Evolutionary conservation across 2,329 filamentous ascomycete species (phyloP).

Genomic region (Cordyceps militaris): DNA sequence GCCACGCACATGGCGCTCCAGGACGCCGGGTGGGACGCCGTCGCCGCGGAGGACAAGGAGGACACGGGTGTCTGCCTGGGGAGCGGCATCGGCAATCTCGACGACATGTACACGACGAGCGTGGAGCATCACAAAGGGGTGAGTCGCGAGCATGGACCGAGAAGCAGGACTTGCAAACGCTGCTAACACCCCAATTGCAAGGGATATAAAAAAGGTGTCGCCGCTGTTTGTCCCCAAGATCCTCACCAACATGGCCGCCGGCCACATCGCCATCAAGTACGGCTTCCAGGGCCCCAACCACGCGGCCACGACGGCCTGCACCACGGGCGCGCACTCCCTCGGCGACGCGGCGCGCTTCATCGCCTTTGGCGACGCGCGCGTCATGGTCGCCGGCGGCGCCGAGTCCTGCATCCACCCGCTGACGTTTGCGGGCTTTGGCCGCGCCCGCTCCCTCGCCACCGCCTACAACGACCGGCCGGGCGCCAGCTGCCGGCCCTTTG

Average conservation of each 20-base stretch:
- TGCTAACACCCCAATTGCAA: conserved; percentile 27
- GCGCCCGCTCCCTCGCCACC: conserved; percentile 79
- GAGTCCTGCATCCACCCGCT: conserved; percentile 95
- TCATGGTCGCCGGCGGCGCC: conserved; percentile 93
- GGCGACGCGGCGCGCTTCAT: conserved; percentile 93
- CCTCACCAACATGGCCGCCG: conserved; percentile 89
- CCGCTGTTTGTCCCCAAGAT: conserved; percentile 90
- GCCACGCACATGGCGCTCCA: conserved; percentile 78
- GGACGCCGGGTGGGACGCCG: conserved; percentile 71
- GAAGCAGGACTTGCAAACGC: no score
- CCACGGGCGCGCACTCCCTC: conserved; percentile 89
- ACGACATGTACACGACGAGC: conserved; percentile 82
- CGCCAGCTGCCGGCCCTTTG: conserved; percentile 79
- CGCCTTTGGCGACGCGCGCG: conserved; percentile 80
- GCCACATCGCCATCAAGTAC: conserved; percentile 89
- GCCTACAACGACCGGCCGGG: conserved; percentile 66
- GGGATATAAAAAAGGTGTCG: conserved; percentile 89
- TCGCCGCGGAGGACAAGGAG: conserved; percentile 55
- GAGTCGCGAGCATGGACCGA: conserved; percentile 24
- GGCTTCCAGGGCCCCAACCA: conserved; percentile 90
- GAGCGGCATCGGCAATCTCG: conserved; percentile 90
- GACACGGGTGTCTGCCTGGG: conserved; percentile 85
- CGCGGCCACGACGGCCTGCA: conserved; percentile 88
- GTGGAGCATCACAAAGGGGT: conserved; percentile 68
- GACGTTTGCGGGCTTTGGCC: conserved; percentile 83